Evolutionary conservation across 305 asterid genomes (phyloP).

Genomic region (Solanum hybrid): DNA sequence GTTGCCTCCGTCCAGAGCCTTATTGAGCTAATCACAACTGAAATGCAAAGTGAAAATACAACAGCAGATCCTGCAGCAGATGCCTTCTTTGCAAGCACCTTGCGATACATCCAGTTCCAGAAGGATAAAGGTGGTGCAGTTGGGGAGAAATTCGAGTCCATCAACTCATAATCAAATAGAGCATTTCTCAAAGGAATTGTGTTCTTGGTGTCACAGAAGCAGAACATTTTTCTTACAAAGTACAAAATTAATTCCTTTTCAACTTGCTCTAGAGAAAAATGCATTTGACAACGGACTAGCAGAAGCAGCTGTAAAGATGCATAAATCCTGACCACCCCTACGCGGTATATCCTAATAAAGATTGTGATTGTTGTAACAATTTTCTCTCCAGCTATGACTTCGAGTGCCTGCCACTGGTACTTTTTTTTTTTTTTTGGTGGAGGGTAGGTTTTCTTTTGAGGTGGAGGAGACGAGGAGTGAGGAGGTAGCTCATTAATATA

Average conservation of each 20-base stretch:
- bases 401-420: background rate
- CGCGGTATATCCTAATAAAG: background rate
- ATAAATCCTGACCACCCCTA: background rate
- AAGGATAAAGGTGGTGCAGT: slow-evolving; percentile 98
- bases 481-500: background rate
- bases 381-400: background rate
- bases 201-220: background rate
- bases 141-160: slow-evolving; percentile 74
- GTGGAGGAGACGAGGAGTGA: background rate
- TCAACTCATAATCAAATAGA: slow-evolving; percentile 10
- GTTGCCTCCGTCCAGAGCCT: slow-evolving; percentile 78
- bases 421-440: background rate
- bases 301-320: background rate
- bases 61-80: slow-evolving; percentile 65
- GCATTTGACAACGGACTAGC: background rate
- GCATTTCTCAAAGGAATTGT: background rate
- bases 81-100: slow-evolving; percentile 80
- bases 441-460: background rate
- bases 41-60: slow-evolving; percentile 62
- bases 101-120: slow-evolving; percentile 85
- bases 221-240: background rate
- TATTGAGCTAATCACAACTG: slow-evolving; percentile 71
- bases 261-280: background rate
- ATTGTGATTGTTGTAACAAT: background rate
- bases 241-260: background rate